Conservation (phyloP, 352 stramenopile genomes). For the Phytophthora ramorum region DNA sequence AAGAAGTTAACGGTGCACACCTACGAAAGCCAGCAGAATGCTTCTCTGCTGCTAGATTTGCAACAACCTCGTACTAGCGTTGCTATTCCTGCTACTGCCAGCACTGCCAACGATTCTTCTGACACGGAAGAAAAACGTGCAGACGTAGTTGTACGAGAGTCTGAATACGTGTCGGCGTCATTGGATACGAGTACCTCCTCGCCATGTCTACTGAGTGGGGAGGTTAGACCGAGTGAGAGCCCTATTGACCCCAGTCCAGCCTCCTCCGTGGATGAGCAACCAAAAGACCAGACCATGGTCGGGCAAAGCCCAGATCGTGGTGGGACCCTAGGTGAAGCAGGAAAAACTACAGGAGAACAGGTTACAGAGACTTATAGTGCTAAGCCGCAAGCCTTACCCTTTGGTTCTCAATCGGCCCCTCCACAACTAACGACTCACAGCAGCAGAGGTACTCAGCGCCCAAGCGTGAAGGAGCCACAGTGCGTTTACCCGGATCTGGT, state of each 20-base stretch:
- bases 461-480: conserved; percentile 14
- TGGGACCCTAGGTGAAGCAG: not conserved
- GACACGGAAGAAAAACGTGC: conserved; percentile 17
- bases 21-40: conserved; percentile 26
- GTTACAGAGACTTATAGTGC: not conserved
- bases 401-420: conserved; percentile 22
- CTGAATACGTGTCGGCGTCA: conserved; percentile 23
- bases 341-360: not conserved
- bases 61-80: conserved; percentile 12
- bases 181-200: conserved; percentile 28
- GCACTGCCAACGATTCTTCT: conserved; percentile 12
- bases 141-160: conserved; percentile 1
- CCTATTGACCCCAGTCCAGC: conserved; percentile 14
- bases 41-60: conserved; percentile 22
- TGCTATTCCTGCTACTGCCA: conserved; percentile 8
- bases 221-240: conserved; percentile 12
- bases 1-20: conserved; percentile 21
- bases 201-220: conserved; percentile 21
- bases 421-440: conserved; percentile 12
- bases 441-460: conserved; percentile 2
- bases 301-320: not conserved
- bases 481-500: conserved; percentile 60
- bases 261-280: conserved; percentile 5
- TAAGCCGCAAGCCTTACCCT: conserved; percentile 1
- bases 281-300: not conserved